These are phyloP conservation scores for Annulohypoxylon truncatum DNA, from an alignment of 2,329 filamentous ascomycete species.

Conservation along the genomic window DNA sequence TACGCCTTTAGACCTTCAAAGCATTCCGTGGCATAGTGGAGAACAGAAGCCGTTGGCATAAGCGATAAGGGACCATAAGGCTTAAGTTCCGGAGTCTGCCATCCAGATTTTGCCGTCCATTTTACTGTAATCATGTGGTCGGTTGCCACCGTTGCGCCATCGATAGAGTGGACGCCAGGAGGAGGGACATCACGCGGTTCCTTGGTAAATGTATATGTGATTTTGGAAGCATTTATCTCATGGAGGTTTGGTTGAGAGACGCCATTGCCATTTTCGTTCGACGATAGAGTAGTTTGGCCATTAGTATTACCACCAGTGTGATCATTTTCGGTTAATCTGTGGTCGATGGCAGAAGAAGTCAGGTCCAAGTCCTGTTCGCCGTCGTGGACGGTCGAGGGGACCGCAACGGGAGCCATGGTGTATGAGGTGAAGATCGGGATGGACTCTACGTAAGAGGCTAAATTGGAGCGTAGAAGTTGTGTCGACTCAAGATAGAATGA, in stretches of 20 bases:
- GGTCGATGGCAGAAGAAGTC: conserved; percentile 63
- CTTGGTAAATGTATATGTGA: conserved; percentile 61
- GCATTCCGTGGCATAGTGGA: conserved; percentile 82
- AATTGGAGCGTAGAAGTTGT: not conserved
- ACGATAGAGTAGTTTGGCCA: conserved; percentile 40
- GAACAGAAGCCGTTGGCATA: conserved; percentile 74
- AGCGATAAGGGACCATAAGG: conserved; percentile 75
- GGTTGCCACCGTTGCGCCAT: conserved; percentile 69
- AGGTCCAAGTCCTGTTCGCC: conserved; percentile 62
- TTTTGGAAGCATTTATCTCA: conserved; percentile 71
- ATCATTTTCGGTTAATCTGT: conserved; percentile 57
- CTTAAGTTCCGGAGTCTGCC: conserved; percentile 72
- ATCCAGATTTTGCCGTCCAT: conserved; percentile 71
- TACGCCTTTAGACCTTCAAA: conserved; percentile 82
- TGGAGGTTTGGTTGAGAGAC: conserved; percentile 60
- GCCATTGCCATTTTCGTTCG: conserved; percentile 47
- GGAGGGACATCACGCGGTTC: conserved; percentile 46
- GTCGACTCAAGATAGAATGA: not conserved
- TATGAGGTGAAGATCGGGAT: not conserved
- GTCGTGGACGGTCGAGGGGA: conserved; percentile 53
- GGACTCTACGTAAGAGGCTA: not conserved
- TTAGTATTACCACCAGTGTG: conserved; percentile 47
- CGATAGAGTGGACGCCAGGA: conserved; percentile 45
- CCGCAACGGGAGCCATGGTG: conserved; percentile 62
- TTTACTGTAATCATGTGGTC: conserved; percentile 85